phyloP scores from a whole-genome alignment of 805 yeast species.

The Isabelozyma rhagii region DNA sequence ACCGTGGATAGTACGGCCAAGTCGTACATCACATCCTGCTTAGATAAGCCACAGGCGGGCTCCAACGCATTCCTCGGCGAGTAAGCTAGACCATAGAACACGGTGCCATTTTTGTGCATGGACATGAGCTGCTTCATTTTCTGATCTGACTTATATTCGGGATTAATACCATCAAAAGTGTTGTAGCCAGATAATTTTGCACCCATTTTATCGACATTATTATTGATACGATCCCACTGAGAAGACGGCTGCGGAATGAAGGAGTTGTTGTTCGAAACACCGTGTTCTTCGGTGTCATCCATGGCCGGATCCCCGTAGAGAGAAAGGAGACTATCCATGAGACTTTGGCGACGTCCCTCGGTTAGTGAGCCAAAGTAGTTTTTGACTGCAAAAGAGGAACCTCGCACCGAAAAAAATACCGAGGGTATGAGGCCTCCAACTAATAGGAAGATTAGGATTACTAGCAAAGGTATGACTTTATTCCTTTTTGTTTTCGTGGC shows the following conservation, averaged over 20 bases:
- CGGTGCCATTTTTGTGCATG: conserved; percentile 15
- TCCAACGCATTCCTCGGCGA: conserved; percentile 52
- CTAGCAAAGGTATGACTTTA: conserved; percentile 3
- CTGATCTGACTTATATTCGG: conserved; percentile 25
- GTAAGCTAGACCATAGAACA: conserved; percentile 59
- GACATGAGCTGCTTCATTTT: conserved; percentile 38
- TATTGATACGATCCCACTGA: neutral
- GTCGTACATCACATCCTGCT: conserved; percentile 52
- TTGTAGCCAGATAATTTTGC: conserved; percentile 7
- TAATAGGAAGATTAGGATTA: conserved; percentile 8
- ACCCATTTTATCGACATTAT: conserved; percentile 3
- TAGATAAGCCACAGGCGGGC: conserved; percentile 51
- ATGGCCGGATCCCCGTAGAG: neutral
- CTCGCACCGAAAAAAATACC: conserved; percentile 7
- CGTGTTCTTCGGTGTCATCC: neutral
- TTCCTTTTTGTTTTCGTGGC: neutral
- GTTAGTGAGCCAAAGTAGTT: neutral
- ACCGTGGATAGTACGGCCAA: conserved; percentile 55
- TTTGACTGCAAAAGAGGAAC: neutral
- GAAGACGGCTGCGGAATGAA: neutral
- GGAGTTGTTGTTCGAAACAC: neutral
- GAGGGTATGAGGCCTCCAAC: conserved; percentile 17
- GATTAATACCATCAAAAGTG: conserved; percentile 22
- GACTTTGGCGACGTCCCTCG: neutral
- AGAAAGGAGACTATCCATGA: neutral